Conservation (phyloP, 441 rosid genomes). For the Geranium incanum region DNA sequence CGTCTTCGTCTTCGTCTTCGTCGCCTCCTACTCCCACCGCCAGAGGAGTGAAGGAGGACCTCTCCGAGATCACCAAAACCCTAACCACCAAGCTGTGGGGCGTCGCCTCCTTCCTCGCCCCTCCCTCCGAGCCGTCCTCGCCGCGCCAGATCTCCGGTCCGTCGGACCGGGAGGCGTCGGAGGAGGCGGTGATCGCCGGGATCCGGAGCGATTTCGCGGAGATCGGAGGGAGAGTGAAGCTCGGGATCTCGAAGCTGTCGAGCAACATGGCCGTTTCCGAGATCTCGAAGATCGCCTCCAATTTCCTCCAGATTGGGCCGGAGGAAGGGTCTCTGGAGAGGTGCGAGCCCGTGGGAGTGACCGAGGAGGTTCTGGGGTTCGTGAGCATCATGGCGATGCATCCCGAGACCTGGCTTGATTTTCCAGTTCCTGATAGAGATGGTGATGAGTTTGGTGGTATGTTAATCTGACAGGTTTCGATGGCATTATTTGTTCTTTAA, state of each 20-base stretch:
- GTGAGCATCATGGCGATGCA: slow-evolving; percentile 69
- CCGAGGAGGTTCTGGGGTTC: slow-evolving; percentile 66
- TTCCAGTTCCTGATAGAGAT: slow-evolving; percentile 39
- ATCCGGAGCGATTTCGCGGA: background rate
- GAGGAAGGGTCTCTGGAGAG: slow-evolving; percentile 35
- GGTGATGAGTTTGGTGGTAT: slow-evolving; percentile 51
- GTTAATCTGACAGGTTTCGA: background rate
- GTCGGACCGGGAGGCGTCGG: background rate
- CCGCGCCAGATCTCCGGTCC: background rate
- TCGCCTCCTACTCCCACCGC: background rate
- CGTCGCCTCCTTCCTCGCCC: background rate
- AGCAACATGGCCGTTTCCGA: slow-evolving; percentile 62
- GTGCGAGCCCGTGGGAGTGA: slow-evolving; percentile 52
- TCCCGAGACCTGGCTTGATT: slow-evolving; percentile 91
- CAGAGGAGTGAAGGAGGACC: background rate
- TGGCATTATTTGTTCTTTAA: background rate
- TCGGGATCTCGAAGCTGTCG: slow-evolving; percentile 73
- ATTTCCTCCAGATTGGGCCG: slow-evolving; percentile 57
- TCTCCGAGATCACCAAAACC: background rate
- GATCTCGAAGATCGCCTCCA: slow-evolving; percentile 78
- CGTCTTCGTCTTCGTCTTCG: background rate
- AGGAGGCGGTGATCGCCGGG: background rate
- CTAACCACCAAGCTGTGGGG: background rate
- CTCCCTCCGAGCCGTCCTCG: background rate
- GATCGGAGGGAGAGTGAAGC: slow-evolving; percentile 47